Evolutionary conservation across 805 yeast species (phyloP), one percentile per base, ranked within the genome.

Genomic region (Candida piceae): DNA sequence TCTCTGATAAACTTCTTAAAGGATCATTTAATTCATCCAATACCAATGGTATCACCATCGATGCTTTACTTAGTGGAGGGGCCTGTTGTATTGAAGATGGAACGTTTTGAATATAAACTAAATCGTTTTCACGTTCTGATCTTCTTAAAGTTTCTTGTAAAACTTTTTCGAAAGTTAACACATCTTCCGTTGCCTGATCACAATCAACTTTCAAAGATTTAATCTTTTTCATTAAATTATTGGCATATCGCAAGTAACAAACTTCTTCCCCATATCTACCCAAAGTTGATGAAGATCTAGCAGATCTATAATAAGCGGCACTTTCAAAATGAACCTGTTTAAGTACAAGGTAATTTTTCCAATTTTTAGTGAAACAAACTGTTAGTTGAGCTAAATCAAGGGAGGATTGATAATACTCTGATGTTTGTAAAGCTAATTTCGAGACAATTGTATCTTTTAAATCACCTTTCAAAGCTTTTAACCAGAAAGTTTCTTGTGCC

Each of bases 401-500:
- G 0, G 86, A 72, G 16, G 58, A 46, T 2, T 56, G 50, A 49
- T 87, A 89, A 38, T 63, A 76, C 2, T 68, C 69, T 0, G 84
- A 65, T 0, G 78, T 80, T 49, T 80, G 86, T 5, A 66, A 57
- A 0, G 95, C 73, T 31, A 89, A 59, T 47, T 77, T 74, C 1
- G 93, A 70, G 3, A 88, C 60, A 4, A 78, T 63, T 0, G 80
- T 63, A 50, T 83, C 78, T 48, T 78, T 82, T 49, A 75, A 51
- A 10, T 66, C 62, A 16, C 59, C 63, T 26, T 61, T 56, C 0
- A 67, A 58, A 0, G 95, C 87, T 49, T 80, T 79, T 32, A 73
- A 77, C 96, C 96, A 88, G 34, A 82, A 76, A 10, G 77, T 70
- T 52, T 89, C 96, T 58, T 88, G 96, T 0, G 95, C 93, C 50